These are phyloP conservation scores for Beauveria brongniartii DNA, from an alignment of 2,329 filamentous ascomycete genomes.

Conservation along the genomic window DNA sequence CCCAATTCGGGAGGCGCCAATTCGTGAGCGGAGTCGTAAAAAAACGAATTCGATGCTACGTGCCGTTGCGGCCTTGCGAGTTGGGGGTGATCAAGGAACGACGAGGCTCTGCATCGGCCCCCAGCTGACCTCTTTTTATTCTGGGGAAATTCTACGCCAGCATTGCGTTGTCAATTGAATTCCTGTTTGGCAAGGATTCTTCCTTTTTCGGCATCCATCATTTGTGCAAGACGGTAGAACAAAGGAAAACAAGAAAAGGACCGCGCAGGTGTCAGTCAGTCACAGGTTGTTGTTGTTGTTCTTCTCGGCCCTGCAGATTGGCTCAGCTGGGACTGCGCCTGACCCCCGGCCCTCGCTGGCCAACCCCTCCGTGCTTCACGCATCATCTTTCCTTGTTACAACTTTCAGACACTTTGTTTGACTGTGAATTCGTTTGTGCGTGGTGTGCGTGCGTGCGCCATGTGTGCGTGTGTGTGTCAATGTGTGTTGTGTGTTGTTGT, in stretches of 20 bases:
- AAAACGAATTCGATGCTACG: conserved; percentile 8
- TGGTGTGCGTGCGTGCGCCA: background rate
- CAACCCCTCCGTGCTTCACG: background rate
- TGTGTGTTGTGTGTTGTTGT: background rate
- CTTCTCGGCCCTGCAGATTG: background rate
- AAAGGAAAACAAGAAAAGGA: background rate
- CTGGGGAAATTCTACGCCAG: background rate
- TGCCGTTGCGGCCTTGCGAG: background rate
- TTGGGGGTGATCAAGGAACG: background rate
- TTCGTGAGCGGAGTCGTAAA: background rate
- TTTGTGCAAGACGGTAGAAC: background rate
- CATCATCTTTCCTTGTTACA: no score
- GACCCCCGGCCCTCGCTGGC: conserved; percentile 11
- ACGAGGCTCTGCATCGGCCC: conserved; percentile 2
- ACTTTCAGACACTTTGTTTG: no score
- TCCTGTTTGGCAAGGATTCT: no score
- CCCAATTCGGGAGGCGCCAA: conserved; percentile 5
- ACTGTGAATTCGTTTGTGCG: background rate
- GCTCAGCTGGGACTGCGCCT: conserved; percentile 11
- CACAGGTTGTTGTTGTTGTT: background rate
- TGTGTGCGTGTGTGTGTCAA: no score
- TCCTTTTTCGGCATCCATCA: background rate
- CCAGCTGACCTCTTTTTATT: background rate
- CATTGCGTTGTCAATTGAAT: no score
- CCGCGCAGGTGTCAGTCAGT: background rate